Conservation (phyloP, 257 asterid genomes). For the Nicotiana noctiflora region DNA sequence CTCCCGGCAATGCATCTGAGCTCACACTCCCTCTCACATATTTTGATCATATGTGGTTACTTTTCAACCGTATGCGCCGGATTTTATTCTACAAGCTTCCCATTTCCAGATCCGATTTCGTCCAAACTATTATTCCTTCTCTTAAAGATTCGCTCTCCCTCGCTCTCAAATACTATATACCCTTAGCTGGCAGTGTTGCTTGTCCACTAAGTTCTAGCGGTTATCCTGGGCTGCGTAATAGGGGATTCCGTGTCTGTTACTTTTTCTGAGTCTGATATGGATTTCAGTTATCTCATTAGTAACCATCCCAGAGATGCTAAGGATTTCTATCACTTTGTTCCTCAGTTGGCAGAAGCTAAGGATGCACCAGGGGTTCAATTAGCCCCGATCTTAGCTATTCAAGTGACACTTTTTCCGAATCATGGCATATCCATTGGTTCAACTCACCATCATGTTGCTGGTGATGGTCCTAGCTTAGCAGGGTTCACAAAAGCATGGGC, state of each 20-base stretch:
- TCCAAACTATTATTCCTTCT: constrained; percentile 11
- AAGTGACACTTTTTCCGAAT: constrained; percentile 19
- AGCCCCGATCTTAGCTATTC: constrained; percentile 11
- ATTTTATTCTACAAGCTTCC: constrained; percentile 9
- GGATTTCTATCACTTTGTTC: constrained; percentile 12
- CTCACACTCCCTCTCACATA: constrained; percentile 10
- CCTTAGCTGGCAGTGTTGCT: constrained; percentile 11
- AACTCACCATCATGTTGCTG: constrained; percentile 11
- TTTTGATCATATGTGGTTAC: constrained; percentile 9
- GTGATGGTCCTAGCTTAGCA: not conserved
- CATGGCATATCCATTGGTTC: constrained; percentile 13
- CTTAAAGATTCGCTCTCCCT: constrained; percentile 16
- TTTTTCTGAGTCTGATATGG: not conserved
- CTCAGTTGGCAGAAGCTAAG: not conserved
- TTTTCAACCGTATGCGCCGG: not conserved
- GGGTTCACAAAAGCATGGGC: constrained; percentile 18
- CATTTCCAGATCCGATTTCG: not conserved
- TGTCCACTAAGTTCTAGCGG: not conserved
- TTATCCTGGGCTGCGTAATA: not conserved
- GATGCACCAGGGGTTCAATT: not conserved
- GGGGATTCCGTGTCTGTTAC: constrained; percentile 4
- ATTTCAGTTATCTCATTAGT: constrained; percentile 9
- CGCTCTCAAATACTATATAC: constrained; percentile 16
- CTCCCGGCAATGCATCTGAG: not conserved
- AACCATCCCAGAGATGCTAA: constrained; percentile 1